Conservation (phyloP, 805 yeast species). For the Myxozyma udenii region DNA sequence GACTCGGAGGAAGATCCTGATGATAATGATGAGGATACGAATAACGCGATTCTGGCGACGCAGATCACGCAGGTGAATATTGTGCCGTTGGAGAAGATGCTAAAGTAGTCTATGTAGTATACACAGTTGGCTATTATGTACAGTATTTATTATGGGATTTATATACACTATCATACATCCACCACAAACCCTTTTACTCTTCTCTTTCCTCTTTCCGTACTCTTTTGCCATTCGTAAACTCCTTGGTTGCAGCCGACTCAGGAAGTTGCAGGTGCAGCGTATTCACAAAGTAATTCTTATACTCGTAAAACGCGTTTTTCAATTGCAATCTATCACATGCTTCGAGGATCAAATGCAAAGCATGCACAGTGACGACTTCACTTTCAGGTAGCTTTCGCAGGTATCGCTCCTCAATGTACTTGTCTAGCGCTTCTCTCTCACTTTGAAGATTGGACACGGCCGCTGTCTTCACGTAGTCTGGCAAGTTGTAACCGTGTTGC, state of each 20-base stretch:
- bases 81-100: not conserved
- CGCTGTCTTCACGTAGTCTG: not conserved
- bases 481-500: conserved; percentile 3
- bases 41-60: not conserved
- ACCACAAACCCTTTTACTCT: not conserved
- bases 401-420: conserved; percentile 1
- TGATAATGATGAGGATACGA: not conserved
- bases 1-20: not conserved
- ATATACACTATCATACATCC: not conserved
- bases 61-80: not conserved
- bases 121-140: not conserved
- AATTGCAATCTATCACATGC: conserved; percentile 14
- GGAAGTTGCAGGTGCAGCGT: not conserved
- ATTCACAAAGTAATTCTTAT: conserved; percentile 3
- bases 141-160: not conserved
- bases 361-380: not conserved
- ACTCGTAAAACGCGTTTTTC: conserved; percentile 7
- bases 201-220: no score
- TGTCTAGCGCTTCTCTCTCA: not conserved
- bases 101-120: not conserved
- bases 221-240: no score
- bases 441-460: not conserved
- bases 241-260: no score
- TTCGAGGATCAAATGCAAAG: conserved; percentile 8
- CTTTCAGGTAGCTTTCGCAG: not conserved